phyloP scores from a whole-genome alignment of 2,329 filamentous ascomycete species.

The Tolypocladium amazonense region DNA sequence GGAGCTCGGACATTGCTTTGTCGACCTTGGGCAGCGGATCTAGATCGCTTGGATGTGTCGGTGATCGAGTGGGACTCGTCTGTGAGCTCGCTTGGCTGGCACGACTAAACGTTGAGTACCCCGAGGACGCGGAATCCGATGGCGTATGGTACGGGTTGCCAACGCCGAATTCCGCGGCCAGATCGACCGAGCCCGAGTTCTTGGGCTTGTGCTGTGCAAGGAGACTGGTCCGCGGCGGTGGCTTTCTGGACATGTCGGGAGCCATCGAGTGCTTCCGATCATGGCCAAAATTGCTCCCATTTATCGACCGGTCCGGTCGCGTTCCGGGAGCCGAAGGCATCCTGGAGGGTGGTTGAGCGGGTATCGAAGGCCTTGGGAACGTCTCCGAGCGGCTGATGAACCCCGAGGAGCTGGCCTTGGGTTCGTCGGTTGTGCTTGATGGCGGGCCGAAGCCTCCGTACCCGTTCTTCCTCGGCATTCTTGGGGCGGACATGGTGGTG shows the following conservation, averaged over 20 bases:
- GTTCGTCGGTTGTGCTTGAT: constrained; percentile 22
- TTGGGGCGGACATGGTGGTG: constrained; percentile 23
- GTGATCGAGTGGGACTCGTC: constrained; percentile 30
- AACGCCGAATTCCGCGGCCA: constrained; percentile 48
- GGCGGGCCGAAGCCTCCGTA: constrained; percentile 49
- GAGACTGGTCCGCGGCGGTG: constrained; percentile 41
- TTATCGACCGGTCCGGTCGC: constrained; percentile 26
- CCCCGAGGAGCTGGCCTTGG: constrained; percentile 25
- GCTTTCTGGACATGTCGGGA: constrained; percentile 39
- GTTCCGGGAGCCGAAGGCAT: constrained; percentile 37
- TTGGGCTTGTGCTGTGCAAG: constrained; percentile 27
- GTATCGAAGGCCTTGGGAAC: constrained; percentile 32
- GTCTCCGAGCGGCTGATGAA: constrained; percentile 39
- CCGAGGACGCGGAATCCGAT: constrained; percentile 55
- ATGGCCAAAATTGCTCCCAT: constrained; percentile 13
- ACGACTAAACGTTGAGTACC: constrained; percentile 48
- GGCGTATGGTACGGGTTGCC: constrained; percentile 55
- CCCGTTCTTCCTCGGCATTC: constrained; percentile 36
- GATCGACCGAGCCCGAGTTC: constrained; percentile 35
- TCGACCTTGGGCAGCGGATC: constrained; percentile 24
- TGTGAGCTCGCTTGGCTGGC: constrained; percentile 50
- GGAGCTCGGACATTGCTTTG: constrained; percentile 44
- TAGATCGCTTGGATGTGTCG: constrained; percentile 25
- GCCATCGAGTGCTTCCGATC: constrained; percentile 31
- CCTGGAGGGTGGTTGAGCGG: constrained; percentile 27